Percentiles rank a stretch among this genome's conserved stretches.
phyloP scores from a whole-genome alignment of 371 early-diverging fungal species.

The Mortierella sp. region DNA sequence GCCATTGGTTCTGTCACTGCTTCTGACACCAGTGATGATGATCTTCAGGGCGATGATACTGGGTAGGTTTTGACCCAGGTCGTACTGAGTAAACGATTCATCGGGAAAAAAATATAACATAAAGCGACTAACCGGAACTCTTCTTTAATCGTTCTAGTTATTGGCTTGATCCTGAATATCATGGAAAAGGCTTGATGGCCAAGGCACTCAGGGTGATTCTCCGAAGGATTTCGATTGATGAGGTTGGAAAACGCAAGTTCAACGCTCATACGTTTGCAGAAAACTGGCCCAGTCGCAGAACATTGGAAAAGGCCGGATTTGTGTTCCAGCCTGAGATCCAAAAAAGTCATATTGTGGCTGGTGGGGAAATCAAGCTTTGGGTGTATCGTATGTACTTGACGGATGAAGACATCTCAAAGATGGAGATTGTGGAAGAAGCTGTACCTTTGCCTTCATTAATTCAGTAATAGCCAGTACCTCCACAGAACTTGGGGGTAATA shows the following conservation, averaged over 20 bases:
- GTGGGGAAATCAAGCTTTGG: slow-evolving; percentile 19
- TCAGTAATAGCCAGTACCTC: background rate
- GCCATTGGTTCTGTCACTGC: slow-evolving; percentile 25
- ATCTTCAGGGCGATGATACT: slow-evolving; percentile 35
- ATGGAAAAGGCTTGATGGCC: slow-evolving; percentile 43
- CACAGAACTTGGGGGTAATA: no score
- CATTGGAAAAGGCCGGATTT: slow-evolving; percentile 42
- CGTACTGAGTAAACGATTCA: background rate
- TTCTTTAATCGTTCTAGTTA: slow-evolving; percentile 16
- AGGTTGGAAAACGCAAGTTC: slow-evolving; percentile 52
- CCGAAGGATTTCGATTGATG: slow-evolving; percentile 17
- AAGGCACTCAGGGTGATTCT: slow-evolving; percentile 38
- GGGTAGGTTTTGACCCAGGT: slow-evolving; percentile 25
- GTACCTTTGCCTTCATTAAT: slow-evolving; percentile 16
- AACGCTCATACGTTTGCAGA: slow-evolving; percentile 22
- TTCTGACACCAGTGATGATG: slow-evolving; percentile 25
- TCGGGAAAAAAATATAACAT: background rate
- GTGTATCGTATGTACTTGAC: slow-evolving; percentile 16
- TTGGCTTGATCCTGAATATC: slow-evolving; percentile 48
- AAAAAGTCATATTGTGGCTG: background rate
- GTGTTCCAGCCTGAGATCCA: slow-evolving; percentile 19
- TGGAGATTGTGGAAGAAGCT: slow-evolving; percentile 11
- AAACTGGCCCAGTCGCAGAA: slow-evolving; percentile 41
- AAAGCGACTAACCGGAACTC: background rate
- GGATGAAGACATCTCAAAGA: slow-evolving; percentile 22